A percentile compares a stretch with the other conserved stretches of the same genome.
Evolutionary conservation across 345 rosid genomes (phyloP).

Genomic region (Tarenaya hassleriana): DNA sequence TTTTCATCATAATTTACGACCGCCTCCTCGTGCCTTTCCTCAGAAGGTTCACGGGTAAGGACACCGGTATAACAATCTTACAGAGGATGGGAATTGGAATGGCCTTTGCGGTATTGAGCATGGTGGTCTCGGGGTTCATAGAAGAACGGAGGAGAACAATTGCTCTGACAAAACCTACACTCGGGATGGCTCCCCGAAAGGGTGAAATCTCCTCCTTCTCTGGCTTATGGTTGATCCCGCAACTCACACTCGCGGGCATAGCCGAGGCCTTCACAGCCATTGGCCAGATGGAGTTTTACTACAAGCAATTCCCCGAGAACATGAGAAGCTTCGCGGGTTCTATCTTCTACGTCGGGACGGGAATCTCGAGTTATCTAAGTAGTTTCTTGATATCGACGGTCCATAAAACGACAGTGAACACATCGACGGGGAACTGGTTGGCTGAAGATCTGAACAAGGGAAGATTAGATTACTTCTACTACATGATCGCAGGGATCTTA

Average conservation of each 20-base stretch:
- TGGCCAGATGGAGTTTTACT: constrained; percentile 43
- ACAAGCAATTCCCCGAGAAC: constrained; percentile 50
- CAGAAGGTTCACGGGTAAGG: constrained; percentile 32
- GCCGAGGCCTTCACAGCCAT: constrained; percentile 38
- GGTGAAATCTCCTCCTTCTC: constrained; percentile 53
- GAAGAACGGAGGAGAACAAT: constrained; percentile 38
- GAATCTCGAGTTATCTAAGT: constrained; percentile 33
- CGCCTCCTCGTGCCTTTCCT: constrained; percentile 41
- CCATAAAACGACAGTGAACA: constrained; percentile 24
- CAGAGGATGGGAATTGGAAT: constrained; percentile 44
- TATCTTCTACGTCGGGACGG: constrained; percentile 24
- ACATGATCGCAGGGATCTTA: constrained; percentile 31
- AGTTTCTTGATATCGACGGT: constrained; percentile 32
- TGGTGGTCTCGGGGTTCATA: constrained; percentile 39
- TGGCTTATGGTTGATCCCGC: constrained; percentile 48
- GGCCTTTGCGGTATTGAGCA: constrained; percentile 29
- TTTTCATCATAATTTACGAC: constrained; percentile 50
- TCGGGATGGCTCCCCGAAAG: constrained; percentile 33
- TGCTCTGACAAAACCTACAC: constrained; percentile 42
- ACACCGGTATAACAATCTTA: constrained; percentile 39
- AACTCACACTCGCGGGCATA: constrained; percentile 41
- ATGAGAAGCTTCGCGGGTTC: constrained; percentile 42
- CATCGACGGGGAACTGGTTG: constrained; percentile 31
- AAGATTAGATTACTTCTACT: constrained; percentile 41
- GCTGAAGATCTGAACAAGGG: no score